Base-by-base conservation (phyloP, 441 rosid genomes). In the Mallotus japonicus region DNA sequence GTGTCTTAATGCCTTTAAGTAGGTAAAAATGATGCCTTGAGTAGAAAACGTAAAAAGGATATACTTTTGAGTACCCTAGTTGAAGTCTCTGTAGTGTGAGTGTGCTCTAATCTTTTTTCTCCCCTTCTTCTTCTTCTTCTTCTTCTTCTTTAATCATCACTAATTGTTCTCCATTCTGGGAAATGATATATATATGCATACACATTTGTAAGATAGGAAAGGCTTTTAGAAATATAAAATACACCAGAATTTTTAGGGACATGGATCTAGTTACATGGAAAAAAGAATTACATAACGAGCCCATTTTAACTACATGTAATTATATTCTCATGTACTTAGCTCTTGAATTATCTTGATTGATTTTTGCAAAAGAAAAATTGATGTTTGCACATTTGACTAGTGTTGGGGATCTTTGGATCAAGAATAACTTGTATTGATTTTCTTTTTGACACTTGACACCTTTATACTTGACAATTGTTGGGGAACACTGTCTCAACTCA, bases 191-290 rank as follows among this genome's bases (percentile, higher is more conserved):
- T 44, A 44, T 44, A 37, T 6, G 0, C 40, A 37, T 44, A 7
- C 49, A 44, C 11, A 10, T 44, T 1, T 44, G 49, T 44, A 46
- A 50, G 12, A 76, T 34, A 55, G 70, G 71, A 44, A 67, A 69
- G 24, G n/a, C 51, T 1, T 5, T 62, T 6, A 6, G 63, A 69
- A 42, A 49, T 61, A 32, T 40, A 13, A 49, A 28, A 60, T 46
- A 12, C 44, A 47, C 13, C 5, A 14, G 22, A 57, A 17, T 3
- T 66, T 22, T 14, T 8, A 14, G 3, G 4, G 14, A 12, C 50
- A 20, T 37, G 6, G 40, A 65, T 47, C 4, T 65, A n/a, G 53
- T 4, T 19, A 50, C 17, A 12, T 6, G 10, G 42, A 14, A 51
- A 49, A 7, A 13, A 22, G 24, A 14, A 42, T 42, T 57, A 55